Percentiles rank a stretch among this genome's conserved stretches.
These are phyloP conservation scores for Immersiella caudata DNA, from an alignment of 495 filamentous ascomycete species.

Conservation along the genomic window DNA sequence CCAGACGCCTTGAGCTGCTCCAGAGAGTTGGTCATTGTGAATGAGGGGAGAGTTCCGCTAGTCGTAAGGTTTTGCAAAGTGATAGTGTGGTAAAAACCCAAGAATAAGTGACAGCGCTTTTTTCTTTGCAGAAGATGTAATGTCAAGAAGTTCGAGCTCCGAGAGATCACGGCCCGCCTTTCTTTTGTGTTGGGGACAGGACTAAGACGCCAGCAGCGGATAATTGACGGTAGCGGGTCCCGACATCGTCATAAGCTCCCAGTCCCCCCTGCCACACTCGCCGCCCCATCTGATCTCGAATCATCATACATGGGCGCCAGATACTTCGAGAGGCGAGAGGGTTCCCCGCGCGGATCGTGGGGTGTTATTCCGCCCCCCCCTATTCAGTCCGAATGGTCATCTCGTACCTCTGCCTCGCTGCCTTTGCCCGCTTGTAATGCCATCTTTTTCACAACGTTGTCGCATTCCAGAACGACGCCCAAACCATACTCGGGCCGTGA, in stretches of 20 bases:
- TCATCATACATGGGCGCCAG: not conserved
- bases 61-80: slow-evolving; percentile 1
- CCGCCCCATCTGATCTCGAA: not conserved
- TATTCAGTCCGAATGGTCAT: not conserved
- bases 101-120: not conserved
- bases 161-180: slow-evolving; percentile 16
- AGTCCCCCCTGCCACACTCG: not conserved
- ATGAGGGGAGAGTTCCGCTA: slow-evolving; percentile 10
- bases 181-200: slow-evolving; percentile 21
- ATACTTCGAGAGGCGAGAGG: not conserved
- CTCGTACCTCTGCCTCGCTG: not conserved
- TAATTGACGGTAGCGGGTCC: slow-evolving; percentile 19
- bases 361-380: not conserved
- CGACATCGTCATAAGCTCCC: slow-evolving; percentile 21
- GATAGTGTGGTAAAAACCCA: slow-evolving; percentile 11
- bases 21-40: slow-evolving; percentile 79
- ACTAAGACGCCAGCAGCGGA: slow-evolving; percentile 15
- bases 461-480: not conserved
- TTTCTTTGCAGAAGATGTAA: not conserved
- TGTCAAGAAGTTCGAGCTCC: slow-evolving; percentile 1
- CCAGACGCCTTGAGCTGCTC: slow-evolving; percentile 96
- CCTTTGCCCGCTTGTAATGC: not conserved
- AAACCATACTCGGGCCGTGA: slow-evolving; percentile 4
- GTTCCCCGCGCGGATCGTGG: not conserved
- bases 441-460: not conserved